Base-by-base conservation (phyloP, 495 filamentous ascomycete genomes). In the Podospora sp. region DNA sequence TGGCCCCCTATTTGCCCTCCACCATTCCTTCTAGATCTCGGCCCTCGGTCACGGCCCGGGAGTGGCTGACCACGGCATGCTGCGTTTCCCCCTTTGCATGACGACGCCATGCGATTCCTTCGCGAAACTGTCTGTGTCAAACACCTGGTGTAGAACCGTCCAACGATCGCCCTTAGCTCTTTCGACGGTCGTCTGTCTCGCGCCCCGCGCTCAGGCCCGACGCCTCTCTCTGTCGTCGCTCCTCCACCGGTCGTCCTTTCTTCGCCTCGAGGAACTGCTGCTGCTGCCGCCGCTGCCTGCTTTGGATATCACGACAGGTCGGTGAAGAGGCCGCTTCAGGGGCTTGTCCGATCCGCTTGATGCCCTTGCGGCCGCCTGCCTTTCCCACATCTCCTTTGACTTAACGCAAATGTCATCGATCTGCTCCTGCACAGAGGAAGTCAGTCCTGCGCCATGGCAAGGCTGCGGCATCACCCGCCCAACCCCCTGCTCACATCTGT, bases 401-500 rank as follows among this genome's bases (percentile, higher is more conserved):
- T 85, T 85, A 49, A 79, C 60, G 72, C 84, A 86, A 26, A 86
- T 85, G 70, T 86, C 83, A 65, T 86, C 82, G 52, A 86, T 86
- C 72, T 86, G 84, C 75, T 85, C 83, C 84, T 86, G 70, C 21
- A 26, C 55, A 59, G 33, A 27, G 67, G 63, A 49, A 68, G 75
- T 82, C 72, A 79, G 72, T 65, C 58, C 72, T 64, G 63, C 35
- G 65, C 65, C 40, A 65, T 9, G 52, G 35, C 65, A 46, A 59
- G 60, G 60, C 12, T 58, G 25, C 16, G 62, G 3, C 36, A 40
- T 8, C 20, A 22, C 35, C 20, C 40, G 40, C 40, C 40, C 40
- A 46, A 33, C 16, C 60, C 51, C 36, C 62, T 64, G 69, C 83
- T 82, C 76, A 85, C 83, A 78, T 86, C 84, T 72, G 81, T 83